phyloP scores from a whole-genome alignment of 441 rosid genomes.

The Metrosideros polymorpha region DNA sequence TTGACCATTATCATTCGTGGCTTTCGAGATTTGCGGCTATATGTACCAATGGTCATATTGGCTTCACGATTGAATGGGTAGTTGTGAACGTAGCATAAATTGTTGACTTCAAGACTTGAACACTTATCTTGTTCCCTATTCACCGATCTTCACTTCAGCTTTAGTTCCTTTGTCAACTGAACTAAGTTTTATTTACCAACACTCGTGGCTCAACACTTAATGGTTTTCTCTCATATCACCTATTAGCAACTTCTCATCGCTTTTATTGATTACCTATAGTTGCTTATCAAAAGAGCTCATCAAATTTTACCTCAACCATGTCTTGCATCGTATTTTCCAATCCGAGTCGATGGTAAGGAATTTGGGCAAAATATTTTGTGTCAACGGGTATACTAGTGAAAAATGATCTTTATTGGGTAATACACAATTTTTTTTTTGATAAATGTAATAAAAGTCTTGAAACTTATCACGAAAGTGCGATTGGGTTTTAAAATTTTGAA shows the following conservation, averaged over 20 bases:
- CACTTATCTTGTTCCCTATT: neutral
- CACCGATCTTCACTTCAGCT: neutral
- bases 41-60: neutral
- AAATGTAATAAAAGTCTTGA: no score
- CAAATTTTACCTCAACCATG: neutral
- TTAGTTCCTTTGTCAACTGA: neutral
- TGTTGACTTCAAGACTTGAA: neutral
- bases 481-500: no score
- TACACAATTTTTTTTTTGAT: neutral
- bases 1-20: no score
- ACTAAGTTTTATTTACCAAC: neutral
- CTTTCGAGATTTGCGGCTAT: no score
- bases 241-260: neutral
- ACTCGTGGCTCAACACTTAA: neutral
- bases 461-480: no score
- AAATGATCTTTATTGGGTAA: no score
- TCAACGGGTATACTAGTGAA: neutral
- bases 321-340: neutral
- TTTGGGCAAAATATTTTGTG: neutral
- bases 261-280: neutral
- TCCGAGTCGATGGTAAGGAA: neutral
- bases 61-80: neutral
- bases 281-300: rapidly evolving
- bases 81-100: neutral
- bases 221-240: neutral